A percentile compares a stretch with the other conserved stretches of the same genome.
phyloP scores from a whole-genome alignment of 1,139 yeast species.

The Pichia terricola region DNA sequence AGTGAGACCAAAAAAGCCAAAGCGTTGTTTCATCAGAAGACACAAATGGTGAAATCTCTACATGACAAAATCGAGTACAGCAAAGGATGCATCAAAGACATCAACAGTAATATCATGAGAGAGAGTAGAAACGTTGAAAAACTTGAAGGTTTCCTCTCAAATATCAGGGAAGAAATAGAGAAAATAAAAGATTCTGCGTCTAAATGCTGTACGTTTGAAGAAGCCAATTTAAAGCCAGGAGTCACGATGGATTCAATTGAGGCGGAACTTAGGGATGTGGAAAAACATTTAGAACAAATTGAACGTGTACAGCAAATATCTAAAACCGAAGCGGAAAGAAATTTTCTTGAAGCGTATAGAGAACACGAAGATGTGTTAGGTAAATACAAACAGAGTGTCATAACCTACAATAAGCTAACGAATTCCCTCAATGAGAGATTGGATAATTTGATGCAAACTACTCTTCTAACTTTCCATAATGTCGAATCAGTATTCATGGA shows the following conservation, averaged over 20 bases:
- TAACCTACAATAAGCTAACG: slow-evolving; percentile 23
- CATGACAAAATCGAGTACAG: not conserved
- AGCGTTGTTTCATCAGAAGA: not conserved
- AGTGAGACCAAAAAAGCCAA: not conserved
- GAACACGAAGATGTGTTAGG: slow-evolving; percentile 28
- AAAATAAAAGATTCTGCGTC: slow-evolving; percentile 28
- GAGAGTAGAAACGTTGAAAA: slow-evolving; percentile 18
- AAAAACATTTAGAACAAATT: slow-evolving; percentile 26
- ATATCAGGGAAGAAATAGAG: slow-evolving; percentile 23
- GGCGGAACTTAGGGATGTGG: slow-evolving; percentile 21
- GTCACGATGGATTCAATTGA: slow-evolving; percentile 28
- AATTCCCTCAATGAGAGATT: slow-evolving; percentile 39
- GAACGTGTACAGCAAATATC: slow-evolving; percentile 34
- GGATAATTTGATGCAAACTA: slow-evolving; percentile 40
- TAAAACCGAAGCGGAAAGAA: slow-evolving; percentile 32
- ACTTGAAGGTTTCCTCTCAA: slow-evolving; percentile 23
- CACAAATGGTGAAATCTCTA: not conserved
- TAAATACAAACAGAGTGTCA: slow-evolving; percentile 27
- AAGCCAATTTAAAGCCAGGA: slow-evolving; percentile 24
- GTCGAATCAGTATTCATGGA: slow-evolving; percentile 47
- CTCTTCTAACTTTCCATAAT: slow-evolving; percentile 31
- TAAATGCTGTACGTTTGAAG: slow-evolving; percentile 27
- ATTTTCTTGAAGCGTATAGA: slow-evolving; percentile 28
- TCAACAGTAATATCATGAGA: slow-evolving; percentile 8
- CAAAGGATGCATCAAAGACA: too few relatives aligned